A percentile compares a stretch with the other conserved stretches of the same genome.
These are phyloP conservation scores for Lentinula guzmanii DNA, from an alignment of 768 basidiomycete genomes.

Conservation along the genomic window DNA sequence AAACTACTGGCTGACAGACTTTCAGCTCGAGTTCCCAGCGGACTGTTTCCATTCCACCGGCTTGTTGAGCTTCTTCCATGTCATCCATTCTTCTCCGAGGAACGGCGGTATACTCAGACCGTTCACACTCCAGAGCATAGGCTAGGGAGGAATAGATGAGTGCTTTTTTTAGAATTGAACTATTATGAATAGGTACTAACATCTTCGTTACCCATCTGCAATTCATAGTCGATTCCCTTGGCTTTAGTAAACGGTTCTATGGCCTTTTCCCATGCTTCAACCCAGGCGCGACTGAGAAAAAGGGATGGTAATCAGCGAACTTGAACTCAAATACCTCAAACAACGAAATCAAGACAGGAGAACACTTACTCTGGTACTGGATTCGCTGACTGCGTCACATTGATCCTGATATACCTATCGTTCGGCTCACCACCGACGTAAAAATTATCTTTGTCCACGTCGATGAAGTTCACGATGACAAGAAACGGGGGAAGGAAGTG, in stretches of 20 bases:
- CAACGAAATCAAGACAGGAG: not conserved
- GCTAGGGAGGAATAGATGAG: not conserved
- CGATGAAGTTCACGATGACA: constrained; percentile 19
- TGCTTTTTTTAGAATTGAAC: not conserved
- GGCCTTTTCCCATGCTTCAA: constrained; percentile 7
- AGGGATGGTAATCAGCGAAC: not conserved
- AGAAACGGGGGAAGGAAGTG: constrained; percentile 14
- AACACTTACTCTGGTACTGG: constrained; percentile 11
- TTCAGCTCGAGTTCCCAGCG: not conserved
- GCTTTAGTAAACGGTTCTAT: constrained; percentile 9
- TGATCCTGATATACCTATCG: constrained; percentile 14
- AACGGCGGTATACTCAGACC: not conserved
- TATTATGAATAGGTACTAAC: not conserved
- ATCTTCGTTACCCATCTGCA: constrained; percentile 5
- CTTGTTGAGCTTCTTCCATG: constrained; percentile 4
- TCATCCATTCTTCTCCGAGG: not conserved
- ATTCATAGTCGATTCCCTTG: constrained; percentile 9
- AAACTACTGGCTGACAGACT: not conserved
- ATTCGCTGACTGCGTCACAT: constrained; percentile 15
- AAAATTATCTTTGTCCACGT: constrained; percentile 13
- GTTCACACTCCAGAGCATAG: not conserved
- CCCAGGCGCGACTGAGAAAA: not conserved
- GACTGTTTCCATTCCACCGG: not conserved
- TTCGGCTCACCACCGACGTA: constrained; percentile 16
- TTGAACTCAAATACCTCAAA: no score